These are phyloP conservation scores for Catharanthus roseus DNA, from an alignment of 257 asterid genomes.

Conservation along the genomic window DNA sequence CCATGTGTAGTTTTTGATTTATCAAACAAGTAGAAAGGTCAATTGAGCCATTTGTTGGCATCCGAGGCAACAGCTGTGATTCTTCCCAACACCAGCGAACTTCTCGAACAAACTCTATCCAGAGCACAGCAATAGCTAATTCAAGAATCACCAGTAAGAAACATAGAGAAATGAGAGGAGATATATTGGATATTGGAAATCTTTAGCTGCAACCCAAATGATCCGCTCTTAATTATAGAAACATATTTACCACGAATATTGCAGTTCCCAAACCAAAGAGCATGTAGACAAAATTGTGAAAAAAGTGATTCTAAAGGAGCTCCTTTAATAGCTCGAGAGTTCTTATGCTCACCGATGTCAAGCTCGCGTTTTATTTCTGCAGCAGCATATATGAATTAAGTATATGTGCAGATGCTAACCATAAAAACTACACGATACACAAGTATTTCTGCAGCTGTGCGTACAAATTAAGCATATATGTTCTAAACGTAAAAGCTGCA, in stretches of 20 bases:
- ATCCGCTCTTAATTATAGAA: not conserved
- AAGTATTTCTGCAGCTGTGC: slow-evolving; percentile 38
- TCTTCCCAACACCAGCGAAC: slow-evolving; percentile 98
- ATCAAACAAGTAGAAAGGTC: slow-evolving; percentile 79
- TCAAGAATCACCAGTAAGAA: slow-evolving; percentile 15
- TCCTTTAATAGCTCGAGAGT: slow-evolving; percentile 73
- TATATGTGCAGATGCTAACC: not conserved
- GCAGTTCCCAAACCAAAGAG: slow-evolving; percentile 95
- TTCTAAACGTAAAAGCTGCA: not conserved
- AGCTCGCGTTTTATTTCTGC: slow-evolving; percentile 31
- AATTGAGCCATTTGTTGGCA: slow-evolving; percentile 56
- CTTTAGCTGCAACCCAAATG: not conserved
- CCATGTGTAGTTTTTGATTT: slow-evolving; percentile 91
- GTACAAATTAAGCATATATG: slow-evolving; percentile 6
- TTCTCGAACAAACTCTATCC: slow-evolving; percentile 94
- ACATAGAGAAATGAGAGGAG: slow-evolving; percentile 4
- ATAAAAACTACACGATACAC: not conserved
- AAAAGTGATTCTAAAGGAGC: slow-evolving; percentile 82
- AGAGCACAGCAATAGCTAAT: slow-evolving; percentile 81
- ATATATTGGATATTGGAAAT: not conserved
- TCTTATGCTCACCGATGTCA: slow-evolving; percentile 53
- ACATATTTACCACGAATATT: slow-evolving; percentile 64
- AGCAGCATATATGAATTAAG: slow-evolving; percentile 25
- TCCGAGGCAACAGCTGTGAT: slow-evolving; percentile 78
- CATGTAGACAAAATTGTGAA: slow-evolving; percentile 86